Evolutionary conservation across 2,329 filamentous ascomycete genomes (phyloP), one percentile per base, ranked within the genome.

Genomic region (Trematosphaeria pertusa): DNA sequence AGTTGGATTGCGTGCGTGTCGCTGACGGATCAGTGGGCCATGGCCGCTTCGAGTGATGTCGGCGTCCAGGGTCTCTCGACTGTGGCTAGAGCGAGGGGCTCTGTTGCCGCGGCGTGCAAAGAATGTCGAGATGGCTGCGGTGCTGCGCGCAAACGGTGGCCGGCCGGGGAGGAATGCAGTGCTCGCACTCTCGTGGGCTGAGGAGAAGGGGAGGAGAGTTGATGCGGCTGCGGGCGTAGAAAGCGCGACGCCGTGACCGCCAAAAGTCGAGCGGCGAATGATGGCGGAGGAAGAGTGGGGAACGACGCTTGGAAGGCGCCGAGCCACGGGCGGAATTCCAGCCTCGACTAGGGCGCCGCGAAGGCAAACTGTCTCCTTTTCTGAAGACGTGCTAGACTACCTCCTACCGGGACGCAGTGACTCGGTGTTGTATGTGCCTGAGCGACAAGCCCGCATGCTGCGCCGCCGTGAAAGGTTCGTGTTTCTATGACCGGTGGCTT

Each of bases 21-120:
- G 46, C 30, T 31, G 48, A 35, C 10, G 61, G 56, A 55, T 67
- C 63, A 69, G 53, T 63, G 61, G 62, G 65, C 65, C 68, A 70
- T 69, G 64, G 52, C 61, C 46, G 34, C 36, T 39, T 36, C 40
- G 52, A 33, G 47, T 48, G 48, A 53, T 53, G 62, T 55, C 52
- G 52, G 41, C 43, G 51, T 46, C 39, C 52, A 56, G 50, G 58
- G 49, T 38, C 22, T 22, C 33, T 45, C 41, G 44, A 37, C 42
- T 46, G 62, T 64, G 60, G 62, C 58, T 61, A 54, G 54, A 58
- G 59, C 47, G 45, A 14, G 45, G 50, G 51, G 49, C 26, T 30
- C 37, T 31, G 41, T 37, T 36, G 39, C 43, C 46, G 52, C 28
- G 46, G 45, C 41, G 35, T 38, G 30, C 22, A 65, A 66, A 62